Evolutionary conservation across 164 flowering plant species (phyloP).

Genomic region (Malania oleifera): DNA sequence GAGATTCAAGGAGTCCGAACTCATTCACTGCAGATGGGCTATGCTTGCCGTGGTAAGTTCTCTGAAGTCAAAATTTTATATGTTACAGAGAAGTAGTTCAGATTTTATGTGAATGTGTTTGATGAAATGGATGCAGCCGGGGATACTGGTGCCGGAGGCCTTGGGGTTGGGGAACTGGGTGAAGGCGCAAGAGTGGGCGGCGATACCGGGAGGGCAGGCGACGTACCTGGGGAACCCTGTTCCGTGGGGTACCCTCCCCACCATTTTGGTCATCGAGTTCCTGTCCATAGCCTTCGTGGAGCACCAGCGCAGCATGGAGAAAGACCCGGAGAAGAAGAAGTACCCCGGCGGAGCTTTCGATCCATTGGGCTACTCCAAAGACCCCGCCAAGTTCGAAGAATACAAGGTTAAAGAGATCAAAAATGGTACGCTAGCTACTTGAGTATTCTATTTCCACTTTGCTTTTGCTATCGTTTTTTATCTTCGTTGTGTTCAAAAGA

Average conservation of each 20-base stretch:
- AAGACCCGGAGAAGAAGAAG: constrained; percentile 92
- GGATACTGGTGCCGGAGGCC: constrained; percentile 91
- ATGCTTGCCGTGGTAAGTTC: constrained; percentile 97
- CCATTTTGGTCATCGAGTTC: constrained; percentile 82
- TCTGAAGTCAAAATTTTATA: too few relatives aligned
- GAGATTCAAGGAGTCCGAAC: constrained; percentile 95
- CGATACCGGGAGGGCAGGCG: constrained; percentile 91
- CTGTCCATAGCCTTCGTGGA: constrained; percentile 82
- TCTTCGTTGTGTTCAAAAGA: background rate
- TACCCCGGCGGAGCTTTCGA: constrained; percentile 99
- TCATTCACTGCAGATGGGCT: constrained; percentile 98
- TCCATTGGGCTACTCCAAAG: constrained; percentile 95
- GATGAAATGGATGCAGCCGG: constrained; percentile 85
- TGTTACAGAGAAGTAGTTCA: too few relatives aligned
- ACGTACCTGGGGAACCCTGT: constrained; percentile 95
- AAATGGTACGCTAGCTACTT: constrained; percentile 46
- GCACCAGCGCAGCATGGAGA: constrained; percentile 98
- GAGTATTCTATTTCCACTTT: too few relatives aligned
- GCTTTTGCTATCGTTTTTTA: background rate
- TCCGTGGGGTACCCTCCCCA: constrained; percentile 97
- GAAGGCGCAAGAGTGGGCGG: constrained; percentile 98
- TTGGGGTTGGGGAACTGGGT: constrained; percentile 98
- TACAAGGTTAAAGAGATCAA: constrained; percentile 89
- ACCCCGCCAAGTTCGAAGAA: constrained; percentile 82
- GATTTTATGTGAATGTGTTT: too few relatives aligned